Percentiles rank a stretch among this genome's conserved stretches.
phyloP scores from a whole-genome alignment of 202 grass and related monocot species.

The Digitaria exilis region DNA sequence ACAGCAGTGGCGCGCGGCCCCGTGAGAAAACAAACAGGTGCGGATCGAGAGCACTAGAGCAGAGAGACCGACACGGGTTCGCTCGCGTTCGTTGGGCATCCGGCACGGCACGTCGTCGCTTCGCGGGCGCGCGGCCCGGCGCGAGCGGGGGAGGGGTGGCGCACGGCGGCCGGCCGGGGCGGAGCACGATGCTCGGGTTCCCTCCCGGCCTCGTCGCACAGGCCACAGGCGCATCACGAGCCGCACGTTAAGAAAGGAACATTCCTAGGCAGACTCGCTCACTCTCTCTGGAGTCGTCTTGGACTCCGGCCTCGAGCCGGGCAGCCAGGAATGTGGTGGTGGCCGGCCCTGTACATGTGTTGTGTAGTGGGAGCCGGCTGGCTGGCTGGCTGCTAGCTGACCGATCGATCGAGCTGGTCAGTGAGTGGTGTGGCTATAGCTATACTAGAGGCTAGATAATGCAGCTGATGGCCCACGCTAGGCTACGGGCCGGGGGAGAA shows the following conservation, averaged over 20 bases:
- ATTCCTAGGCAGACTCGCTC: constrained; percentile 1
- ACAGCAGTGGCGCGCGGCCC: too few relatives aligned
- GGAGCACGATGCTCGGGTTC: constrained; percentile 57
- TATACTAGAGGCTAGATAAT: too few relatives aligned
- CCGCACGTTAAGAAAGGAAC: neutral
- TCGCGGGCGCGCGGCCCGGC: too few relatives aligned
- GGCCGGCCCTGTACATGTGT: neutral
- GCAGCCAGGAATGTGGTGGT: neutral
- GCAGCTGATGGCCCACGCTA: neutral
- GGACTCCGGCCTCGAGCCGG: neutral
- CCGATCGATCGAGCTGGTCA: neutral
- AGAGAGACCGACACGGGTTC: too few relatives aligned
- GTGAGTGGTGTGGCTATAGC: too few relatives aligned
- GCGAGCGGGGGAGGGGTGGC: neutral
- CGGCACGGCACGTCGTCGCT: neutral
- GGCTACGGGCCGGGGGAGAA: neutral
- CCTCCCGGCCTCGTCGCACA: constrained; percentile 27
- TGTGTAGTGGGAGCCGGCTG: neutral
- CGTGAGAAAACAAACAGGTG: neutral
- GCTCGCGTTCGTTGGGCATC: neutral
- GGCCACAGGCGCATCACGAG: neutral
- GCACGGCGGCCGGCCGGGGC: neutral
- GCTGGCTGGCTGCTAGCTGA: neutral
- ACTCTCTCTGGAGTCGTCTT: neutral
- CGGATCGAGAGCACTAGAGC: too few relatives aligned